Conservation (phyloP, 495 filamentous ascomycete genomes). For the Talaromyces liani region DNA sequence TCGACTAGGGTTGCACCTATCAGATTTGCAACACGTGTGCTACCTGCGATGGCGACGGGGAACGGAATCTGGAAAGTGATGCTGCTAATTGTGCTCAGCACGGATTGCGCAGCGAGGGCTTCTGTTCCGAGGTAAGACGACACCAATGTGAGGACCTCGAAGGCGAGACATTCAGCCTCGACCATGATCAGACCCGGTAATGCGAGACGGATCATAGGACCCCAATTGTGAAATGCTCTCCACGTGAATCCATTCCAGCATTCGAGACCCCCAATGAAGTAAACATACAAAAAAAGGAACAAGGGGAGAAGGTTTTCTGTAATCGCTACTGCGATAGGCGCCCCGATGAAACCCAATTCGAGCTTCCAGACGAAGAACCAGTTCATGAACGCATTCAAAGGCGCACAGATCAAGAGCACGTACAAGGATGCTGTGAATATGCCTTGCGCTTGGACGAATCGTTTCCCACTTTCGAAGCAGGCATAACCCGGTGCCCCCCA, state of each 20-base stretch:
- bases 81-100: slow-evolving; percentile 52
- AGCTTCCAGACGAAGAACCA: slow-evolving; percentile 73
- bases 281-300: slow-evolving; percentile 63
- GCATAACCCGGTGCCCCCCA: slow-evolving; percentile 64
- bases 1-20: slow-evolving; percentile 64
- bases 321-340: slow-evolving; percentile 75
- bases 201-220: slow-evolving; percentile 77
- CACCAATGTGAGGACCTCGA: slow-evolving; percentile 70
- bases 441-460: slow-evolving; percentile 69
- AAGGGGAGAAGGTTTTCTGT: slow-evolving; percentile 77
- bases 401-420: slow-evolving; percentile 60
- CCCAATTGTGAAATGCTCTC: slow-evolving; percentile 71
- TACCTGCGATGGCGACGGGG: slow-evolving; percentile 54
- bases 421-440: slow-evolving; percentile 61
- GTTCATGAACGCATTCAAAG: slow-evolving; percentile 65
- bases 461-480: slow-evolving; percentile 63
- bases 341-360: slow-evolving; percentile 72
- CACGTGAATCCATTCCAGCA: slow-evolving; percentile 80
- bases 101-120: slow-evolving; percentile 61
- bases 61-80: slow-evolving; percentile 63
- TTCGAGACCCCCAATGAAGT: slow-evolving; percentile 44
- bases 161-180: slow-evolving; percentile 81
- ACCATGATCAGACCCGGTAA: slow-evolving; percentile 87
- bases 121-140: slow-evolving; percentile 63
- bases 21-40: slow-evolving; percentile 57